Base-by-base conservation (phyloP, 768 basidiomycete species). In the Lentinula lateritia region DNA sequence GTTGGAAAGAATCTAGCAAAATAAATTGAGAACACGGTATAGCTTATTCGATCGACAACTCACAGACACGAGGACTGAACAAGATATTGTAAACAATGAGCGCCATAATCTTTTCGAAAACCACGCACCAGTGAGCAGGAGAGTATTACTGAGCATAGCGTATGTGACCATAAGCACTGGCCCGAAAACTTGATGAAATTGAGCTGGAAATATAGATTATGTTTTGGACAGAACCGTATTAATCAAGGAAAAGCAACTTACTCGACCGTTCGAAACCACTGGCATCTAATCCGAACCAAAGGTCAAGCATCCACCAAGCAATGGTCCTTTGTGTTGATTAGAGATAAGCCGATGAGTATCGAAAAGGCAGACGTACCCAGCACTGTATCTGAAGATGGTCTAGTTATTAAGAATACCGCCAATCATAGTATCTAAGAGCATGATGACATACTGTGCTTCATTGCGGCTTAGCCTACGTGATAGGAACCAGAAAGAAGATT, bases 211-310 rank as follows among this genome's bases (percentile, higher is more conserved):
- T 20, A 5, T 42, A 45, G 36, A 32, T 20, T 42, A 54, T 18
- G 53, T 41, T 54, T 52, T 65, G 56, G 68, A 18, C 23, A 32
- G 57, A 55, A 36, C 20, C 34, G 36, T 48, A 34, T 36, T 18
- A 58, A 8, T 13, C 20, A 23, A 20, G 57, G 6, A 23, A 15
- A 39, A 38, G 46, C 5, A 28, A 82, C 90, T 68, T 62, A 93
- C 93, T 81, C 23, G 95, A 85, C 68, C 78, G 79, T 65, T 92
- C 84, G 67, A 98, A 97, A 4, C 95, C 95, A 52, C 80, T 85
- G 0, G 94, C 93, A 73, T 98, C 96, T 6, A 98, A 81, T n/a
- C 96, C 96, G 68, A 98, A 98, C 84, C 85, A 93, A 9, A 95
- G 72, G 69, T 95, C 92, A 23, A 95, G 80, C 87, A 97, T 92